Evolutionary conservation across 2,329 filamentous ascomycete genomes (phyloP).

Genomic region (Pseudogymnoascus sp.): DNA sequence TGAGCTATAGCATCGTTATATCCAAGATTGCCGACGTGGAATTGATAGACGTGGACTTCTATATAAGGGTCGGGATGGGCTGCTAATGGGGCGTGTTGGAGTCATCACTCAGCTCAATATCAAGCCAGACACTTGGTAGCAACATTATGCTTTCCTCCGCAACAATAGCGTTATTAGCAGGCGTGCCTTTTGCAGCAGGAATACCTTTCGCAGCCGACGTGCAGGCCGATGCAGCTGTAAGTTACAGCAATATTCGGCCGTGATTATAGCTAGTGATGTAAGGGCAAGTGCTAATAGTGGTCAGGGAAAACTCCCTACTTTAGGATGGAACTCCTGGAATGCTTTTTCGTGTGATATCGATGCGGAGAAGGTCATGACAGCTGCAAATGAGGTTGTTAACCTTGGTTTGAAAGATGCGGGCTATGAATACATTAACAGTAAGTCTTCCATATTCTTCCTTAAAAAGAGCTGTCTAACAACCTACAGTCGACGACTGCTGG

Average conservation of each 20-base stretch:
- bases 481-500: slow-evolving; percentile 51
- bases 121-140: not conserved
- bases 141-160: not conserved
- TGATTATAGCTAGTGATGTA: not conserved
- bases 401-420: slow-evolving; percentile 42
- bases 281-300: not conserved
- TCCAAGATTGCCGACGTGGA: not conserved
- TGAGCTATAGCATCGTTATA: not conserved
- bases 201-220: not conserved
- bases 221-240: not conserved
- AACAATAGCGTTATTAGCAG: not conserved
- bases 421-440: slow-evolving; percentile 46
- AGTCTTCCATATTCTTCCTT: not conserved
- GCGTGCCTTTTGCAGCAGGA: not conserved
- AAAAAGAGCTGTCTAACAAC: not conserved
- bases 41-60: not conserved
- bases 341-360: slow-evolving; percentile 41
- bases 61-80: not conserved
- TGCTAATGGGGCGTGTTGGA: not conserved
- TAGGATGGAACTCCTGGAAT: slow-evolving; percentile 46
- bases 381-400: slow-evolving; percentile 38
- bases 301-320: slow-evolving; percentile 21
- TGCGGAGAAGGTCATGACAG: slow-evolving; percentile 37
- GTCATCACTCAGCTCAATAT: not conserved
- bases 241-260: not conserved